A percentile compares a stretch with the other conserved stretches of the same genome.
phyloP scores from a whole-genome alignment of 1,139 yeast species.

The Hemisphaericaspora lyxosophila region DNA sequence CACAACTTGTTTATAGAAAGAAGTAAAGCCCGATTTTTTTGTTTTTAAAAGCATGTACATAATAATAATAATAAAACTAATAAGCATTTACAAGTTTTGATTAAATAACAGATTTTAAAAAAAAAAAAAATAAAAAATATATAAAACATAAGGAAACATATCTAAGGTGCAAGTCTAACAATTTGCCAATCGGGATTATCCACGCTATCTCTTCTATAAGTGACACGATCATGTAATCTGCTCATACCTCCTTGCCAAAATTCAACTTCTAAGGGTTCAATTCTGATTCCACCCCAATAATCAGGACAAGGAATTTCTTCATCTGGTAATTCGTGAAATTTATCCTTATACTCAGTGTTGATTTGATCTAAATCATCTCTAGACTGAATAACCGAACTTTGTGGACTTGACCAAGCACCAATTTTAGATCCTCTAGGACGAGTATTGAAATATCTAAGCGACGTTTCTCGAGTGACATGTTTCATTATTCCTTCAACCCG shows the following conservation, averaged over 20 bases:
- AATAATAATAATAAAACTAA: background rate
- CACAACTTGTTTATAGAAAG: conserved; percentile 23
- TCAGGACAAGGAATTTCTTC: conserved; percentile 86
- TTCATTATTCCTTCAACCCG: conserved; percentile 87
- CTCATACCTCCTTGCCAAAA: conserved; percentile 96
- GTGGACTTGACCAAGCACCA: conserved; percentile 98
- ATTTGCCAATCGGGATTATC: conserved; percentile 58
- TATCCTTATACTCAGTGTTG: conserved; percentile 47
- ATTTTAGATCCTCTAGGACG: conserved; percentile 91
- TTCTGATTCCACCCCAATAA: conserved; percentile 91
- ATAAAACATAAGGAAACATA: background rate
- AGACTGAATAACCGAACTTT: conserved; percentile 57
- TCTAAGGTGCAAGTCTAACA: conserved; percentile 72
- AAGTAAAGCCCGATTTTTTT: conserved; percentile 9
- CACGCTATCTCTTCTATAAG: conserved; percentile 57
- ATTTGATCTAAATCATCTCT: conserved; percentile 63
- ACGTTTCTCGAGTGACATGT: conserved; percentile 68
- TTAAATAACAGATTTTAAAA: too few species aligned
- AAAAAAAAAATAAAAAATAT: too few species aligned
- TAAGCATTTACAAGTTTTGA: too few species aligned
- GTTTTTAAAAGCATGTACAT: background rate
- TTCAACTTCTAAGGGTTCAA: conserved; percentile 86
- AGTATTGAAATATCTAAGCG: conserved; percentile 72
- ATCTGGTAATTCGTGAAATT: conserved; percentile 55
- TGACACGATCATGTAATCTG: conserved; percentile 86